A percentile compares a stretch with the other conserved stretches of the same genome.
Conservation (phyloP, 2,329 filamentous ascomycete genomes). For the Ambrosiella xylebori region DNA sequence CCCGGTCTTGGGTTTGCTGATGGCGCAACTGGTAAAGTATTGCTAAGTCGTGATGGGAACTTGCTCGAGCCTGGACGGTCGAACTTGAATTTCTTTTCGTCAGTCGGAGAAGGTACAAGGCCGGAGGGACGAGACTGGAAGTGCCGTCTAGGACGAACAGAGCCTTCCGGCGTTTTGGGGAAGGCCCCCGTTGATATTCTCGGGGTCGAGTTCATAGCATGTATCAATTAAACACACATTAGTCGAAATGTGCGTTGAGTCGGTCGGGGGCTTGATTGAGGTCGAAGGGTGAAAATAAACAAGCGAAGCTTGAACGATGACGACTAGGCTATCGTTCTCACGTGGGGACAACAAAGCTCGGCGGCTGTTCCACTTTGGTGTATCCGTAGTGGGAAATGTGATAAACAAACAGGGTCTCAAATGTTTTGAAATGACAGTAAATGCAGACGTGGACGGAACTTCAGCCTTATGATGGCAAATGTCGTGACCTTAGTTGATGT, state of each 20-base stretch:
- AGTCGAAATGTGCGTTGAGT: background rate
- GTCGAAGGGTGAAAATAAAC: background rate
- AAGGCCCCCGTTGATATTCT: constrained; percentile 12
- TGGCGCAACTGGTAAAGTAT: constrained; percentile 30
- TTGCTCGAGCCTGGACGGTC: background rate
- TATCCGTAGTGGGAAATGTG: background rate
- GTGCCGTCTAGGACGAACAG: constrained; percentile 11
- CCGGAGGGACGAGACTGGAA: constrained; percentile 8
- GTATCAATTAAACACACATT: constrained; percentile 3
- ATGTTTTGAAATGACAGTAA: background rate
- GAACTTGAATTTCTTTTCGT: constrained; percentile 3
- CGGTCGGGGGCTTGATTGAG: background rate
- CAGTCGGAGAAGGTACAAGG: constrained; percentile 6
- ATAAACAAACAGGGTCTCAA: background rate
- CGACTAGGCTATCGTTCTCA: constrained; percentile 1
- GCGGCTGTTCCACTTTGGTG: constrained; percentile 1
- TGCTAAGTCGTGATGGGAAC: constrained; percentile 13
- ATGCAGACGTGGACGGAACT: background rate
- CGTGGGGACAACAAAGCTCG: constrained; percentile 1
- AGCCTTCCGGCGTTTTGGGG: constrained; percentile 11
- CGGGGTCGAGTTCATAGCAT: constrained; percentile 12
- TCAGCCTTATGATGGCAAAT: too few relatives aligned
- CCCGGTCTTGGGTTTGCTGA: constrained; percentile 18
- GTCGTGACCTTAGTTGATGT: too few relatives aligned
- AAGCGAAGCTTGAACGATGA: background rate